Evolutionary conservation across 2,329 filamentous ascomycete genomes (phyloP), one percentile per base, ranked within the genome.

Genomic region (Ascochyta pisi): DNA sequence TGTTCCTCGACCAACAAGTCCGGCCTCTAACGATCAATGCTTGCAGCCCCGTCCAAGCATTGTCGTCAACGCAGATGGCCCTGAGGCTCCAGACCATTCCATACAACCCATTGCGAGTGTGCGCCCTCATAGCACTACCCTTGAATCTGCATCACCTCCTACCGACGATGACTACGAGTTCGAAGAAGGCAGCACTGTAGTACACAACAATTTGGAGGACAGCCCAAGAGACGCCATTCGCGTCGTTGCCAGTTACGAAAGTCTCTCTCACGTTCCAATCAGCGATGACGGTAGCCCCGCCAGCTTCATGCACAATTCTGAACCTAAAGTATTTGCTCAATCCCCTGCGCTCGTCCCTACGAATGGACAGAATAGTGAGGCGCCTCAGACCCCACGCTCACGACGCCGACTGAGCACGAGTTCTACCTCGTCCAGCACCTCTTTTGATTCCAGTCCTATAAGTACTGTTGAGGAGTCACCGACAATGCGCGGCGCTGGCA

Each of bases 391-490:
- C 19, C 73, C 73, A 26, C 60, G 61, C 22, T 70, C 67, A 24
- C 68, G 72, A 24, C 68, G 72, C 42, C 65, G 70, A 23, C 61
- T 58, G 16, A 76, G 73, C 43, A 50, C 65, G 13, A 65, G 63
- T 12, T 74, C 73, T n/a, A 50, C 71, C 15, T 67, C 68, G 13
- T 73, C 73, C 5, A 57, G 58, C 38, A 52, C 69, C 3, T 75
- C 71, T 6, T 66, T 69, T 31, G 63, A 69, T 6, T 75, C 73
- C 9, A 74, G 73, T 27, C 70, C 71, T 2, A 62, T 58, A 22
- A 67, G 64, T 47, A 59, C 57, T 9, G 54, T 69, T 9, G 71
- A 75, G 27, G 73, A 76, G 16, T 77, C 76, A 0, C 75, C 75
- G 15, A 76, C 73, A 4, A 54, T 73, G 2, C 72, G 73, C 29